Evolutionary conservation across 208 protist genomes (phyloP).

Genomic region (Leishmania tarentolae): DNA sequence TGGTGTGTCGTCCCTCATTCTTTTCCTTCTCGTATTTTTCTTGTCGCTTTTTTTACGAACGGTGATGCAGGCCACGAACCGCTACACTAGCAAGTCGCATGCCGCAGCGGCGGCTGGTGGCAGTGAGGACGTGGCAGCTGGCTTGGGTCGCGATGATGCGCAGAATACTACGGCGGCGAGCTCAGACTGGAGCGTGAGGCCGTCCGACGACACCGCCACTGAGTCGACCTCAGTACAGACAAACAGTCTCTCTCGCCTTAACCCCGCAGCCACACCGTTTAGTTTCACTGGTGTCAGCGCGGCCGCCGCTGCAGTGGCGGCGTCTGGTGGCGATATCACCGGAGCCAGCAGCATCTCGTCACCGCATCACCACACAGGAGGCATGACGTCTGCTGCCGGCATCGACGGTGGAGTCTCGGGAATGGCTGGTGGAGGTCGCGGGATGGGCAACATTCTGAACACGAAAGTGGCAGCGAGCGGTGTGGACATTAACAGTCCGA

Average conservation of each 20-base stretch:
- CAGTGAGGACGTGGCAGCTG: constrained; percentile 12
- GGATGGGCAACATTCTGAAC: constrained; percentile 11
- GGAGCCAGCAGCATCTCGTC: constrained; percentile 1
- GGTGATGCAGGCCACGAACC: constrained; percentile 17
- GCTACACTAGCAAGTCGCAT: constrained; percentile 24
- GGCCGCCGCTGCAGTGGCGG: constrained; percentile 1
- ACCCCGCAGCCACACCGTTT: constrained; percentile 36
- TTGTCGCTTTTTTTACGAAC: background rate
- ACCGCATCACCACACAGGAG: constrained; percentile 7
- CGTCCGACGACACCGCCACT: constrained; percentile 23
- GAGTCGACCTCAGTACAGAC: constrained; percentile 15
- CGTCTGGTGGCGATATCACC: constrained; percentile 1
- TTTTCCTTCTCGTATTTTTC: constrained; percentile 16
- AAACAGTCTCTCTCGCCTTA: constrained; percentile 27
- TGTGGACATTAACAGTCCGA: constrained; percentile 23
- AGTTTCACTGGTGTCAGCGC: constrained; percentile 27
- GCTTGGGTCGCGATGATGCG: constrained; percentile 23
- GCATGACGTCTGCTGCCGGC: constrained; percentile 6
- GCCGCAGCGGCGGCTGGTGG: constrained; percentile 1
- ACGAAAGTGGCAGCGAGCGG: constrained; percentile 2
- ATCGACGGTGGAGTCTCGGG: constrained; percentile 14
- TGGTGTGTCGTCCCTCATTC: background rate
- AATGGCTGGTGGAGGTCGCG: constrained; percentile 1
- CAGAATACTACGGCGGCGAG: constrained; percentile 32
- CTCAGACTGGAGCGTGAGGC: constrained; percentile 38